A percentile compares a stretch with the other conserved stretches of the same genome.
Conservation (phyloP, 73 alveolate genomes). For the Durusdinium trenchii region DNA sequence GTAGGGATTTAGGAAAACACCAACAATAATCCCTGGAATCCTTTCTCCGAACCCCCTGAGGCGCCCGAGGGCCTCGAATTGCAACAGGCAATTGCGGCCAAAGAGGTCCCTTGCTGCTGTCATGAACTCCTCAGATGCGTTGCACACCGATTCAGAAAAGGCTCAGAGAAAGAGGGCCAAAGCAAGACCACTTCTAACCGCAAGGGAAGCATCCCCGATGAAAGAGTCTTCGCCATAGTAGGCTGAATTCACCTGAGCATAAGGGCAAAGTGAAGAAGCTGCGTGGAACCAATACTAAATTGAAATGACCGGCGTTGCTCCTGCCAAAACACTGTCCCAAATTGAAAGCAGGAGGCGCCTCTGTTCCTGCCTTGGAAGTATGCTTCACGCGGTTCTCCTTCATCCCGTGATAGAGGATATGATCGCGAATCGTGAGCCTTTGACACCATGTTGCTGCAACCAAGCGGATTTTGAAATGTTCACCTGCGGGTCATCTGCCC, state of each 20-base stretch:
- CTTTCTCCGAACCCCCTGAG: neutral
- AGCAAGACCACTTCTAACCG: neutral
- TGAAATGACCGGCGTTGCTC: too few species aligned
- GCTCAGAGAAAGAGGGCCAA: neutral
- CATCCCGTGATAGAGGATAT: conserved; percentile 83
- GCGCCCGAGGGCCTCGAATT: conserved; percentile 63
- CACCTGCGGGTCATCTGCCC: neutral
- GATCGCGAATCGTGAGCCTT: conserved; percentile 93
- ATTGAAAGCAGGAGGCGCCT: neutral
- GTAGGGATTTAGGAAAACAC: neutral
- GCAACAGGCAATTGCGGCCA: conserved; percentile 79
- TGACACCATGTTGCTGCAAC: neutral
- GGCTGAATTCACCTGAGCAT: conserved; percentile 56
- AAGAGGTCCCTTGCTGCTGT: conserved; percentile 79
- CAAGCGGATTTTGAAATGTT: neutral
- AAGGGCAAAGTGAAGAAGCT: neutral
- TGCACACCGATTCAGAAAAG: too few species aligned
- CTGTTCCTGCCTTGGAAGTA: conserved; percentile 53
- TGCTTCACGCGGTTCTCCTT: conserved; percentile 69
- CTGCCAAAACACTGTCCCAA: neutral
- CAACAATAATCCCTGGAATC: neutral
- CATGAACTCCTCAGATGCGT: conserved; percentile 63
- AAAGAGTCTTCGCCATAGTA: conserved; percentile 80
- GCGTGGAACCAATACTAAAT: neutral
- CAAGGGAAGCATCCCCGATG: conserved; percentile 49